These are phyloP conservation scores for Diddensiella transvaalensis DNA, from an alignment of 805 yeast species.

Conservation along the genomic window DNA sequence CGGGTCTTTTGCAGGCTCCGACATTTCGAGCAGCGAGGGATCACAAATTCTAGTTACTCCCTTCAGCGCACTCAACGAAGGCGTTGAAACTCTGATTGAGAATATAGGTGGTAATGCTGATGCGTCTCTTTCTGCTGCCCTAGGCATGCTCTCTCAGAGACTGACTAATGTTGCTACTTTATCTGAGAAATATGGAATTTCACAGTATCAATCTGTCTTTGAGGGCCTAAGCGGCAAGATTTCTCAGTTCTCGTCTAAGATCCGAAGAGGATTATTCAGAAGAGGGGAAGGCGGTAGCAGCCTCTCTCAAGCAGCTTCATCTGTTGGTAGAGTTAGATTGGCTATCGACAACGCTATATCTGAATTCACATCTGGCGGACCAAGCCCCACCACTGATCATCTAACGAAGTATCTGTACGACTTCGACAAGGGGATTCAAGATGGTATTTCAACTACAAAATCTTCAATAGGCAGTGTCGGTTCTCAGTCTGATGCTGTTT, in stretches of 20 bases:
- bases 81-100: slow-evolving; percentile 24
- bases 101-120: slow-evolving; percentile 21
- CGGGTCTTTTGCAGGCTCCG: slow-evolving; percentile 13
- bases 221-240: not conserved
- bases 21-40: slow-evolving; percentile 14
- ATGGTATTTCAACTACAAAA: slow-evolving; percentile 25
- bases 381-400: slow-evolving; percentile 16
- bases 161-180: slow-evolving; percentile 10
- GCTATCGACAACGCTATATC: not conserved
- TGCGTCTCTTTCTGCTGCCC: slow-evolving; percentile 13
- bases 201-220: not conserved
- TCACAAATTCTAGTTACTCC: slow-evolving; percentile 21
- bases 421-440: slow-evolving; percentile 34
- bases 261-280: not conserved
- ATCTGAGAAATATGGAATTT: slow-evolving; percentile 11
- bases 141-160: slow-evolving; percentile 9
- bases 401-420: slow-evolving; percentile 29
- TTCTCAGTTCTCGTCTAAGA: not conserved
- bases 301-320: not conserved
- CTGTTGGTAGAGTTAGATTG: not conserved
- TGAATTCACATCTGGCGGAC: slow-evolving; percentile 4
- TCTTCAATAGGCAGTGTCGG: slow-evolving; percentile 19
- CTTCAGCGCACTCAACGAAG: slow-evolving; percentile 24
- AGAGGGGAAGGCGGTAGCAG: not conserved
- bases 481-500: slow-evolving; percentile 17